A percentile compares a stretch with the other conserved stretches of the same genome.
Conservation (phyloP, 2,329 filamentous ascomycete genomes). For the Elsinoe ampelina region DNA sequence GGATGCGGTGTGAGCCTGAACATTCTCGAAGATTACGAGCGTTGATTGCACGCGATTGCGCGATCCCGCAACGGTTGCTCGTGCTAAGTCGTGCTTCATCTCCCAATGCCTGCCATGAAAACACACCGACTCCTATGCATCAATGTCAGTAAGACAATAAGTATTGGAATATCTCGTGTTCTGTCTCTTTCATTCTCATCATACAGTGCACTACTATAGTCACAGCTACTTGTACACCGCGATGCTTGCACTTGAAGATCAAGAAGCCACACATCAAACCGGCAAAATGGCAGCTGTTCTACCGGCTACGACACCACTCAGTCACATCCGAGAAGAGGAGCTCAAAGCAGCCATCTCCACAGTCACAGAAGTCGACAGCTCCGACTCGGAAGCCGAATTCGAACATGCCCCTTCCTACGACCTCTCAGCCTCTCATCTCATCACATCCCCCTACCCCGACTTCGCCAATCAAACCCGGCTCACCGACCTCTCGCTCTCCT, state of each 20-base stretch:
- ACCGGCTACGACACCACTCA: neutral
- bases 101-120: neutral
- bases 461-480: neutral
- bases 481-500: slow-evolving; percentile 32
- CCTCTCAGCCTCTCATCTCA: neutral
- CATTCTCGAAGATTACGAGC: neutral
- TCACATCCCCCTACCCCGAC: neutral
- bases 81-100: slow-evolving; percentile 7
- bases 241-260: neutral
- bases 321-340: neutral
- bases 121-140: neutral
- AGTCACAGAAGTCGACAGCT: neutral
- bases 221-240: too few species aligned
- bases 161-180: neutral
- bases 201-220: too few species aligned
- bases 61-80: slow-evolving; percentile 8
- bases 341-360: neutral
- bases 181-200: neutral
- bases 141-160: neutral
- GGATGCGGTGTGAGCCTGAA: neutral
- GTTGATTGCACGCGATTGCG: slow-evolving; percentile 4
- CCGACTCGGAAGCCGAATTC: neutral
- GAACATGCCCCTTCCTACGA: neutral
- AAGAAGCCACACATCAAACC: neutral
- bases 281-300: neutral